Percentiles rank a stretch among this genome's conserved stretches.
Conservation (phyloP, 2,329 filamentous ascomycete species). For the Ophiostoma montium region DNA sequence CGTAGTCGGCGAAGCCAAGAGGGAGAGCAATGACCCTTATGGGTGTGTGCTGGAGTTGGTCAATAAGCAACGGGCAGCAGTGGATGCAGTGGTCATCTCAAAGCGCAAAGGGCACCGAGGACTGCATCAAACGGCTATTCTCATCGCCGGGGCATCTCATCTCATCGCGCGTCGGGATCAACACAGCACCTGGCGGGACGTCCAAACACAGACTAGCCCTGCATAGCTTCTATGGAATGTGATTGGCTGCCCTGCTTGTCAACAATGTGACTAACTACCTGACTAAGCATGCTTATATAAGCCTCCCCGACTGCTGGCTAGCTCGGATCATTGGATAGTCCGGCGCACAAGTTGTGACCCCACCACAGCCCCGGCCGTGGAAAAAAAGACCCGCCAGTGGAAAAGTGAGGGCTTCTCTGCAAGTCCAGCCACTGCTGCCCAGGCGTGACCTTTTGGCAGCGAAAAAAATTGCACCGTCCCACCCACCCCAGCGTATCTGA, state of each 20-base stretch:
- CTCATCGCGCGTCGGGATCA: no score
- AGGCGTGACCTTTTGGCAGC: constrained; percentile 1
- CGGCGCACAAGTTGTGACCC: constrained; percentile 12
- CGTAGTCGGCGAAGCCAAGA: background rate
- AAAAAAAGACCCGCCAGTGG: constrained; percentile 2
- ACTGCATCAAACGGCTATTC: no score
- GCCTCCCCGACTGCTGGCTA: no score
- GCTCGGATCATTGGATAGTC: constrained; percentile 7
- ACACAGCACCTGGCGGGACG: background rate
- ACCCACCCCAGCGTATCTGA: constrained; percentile 10
- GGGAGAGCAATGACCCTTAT: no score
- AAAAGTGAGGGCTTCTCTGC: constrained; percentile 5
- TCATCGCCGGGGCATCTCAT: no score
- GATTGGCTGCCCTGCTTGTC: background rate
- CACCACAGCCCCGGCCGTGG: background rate
- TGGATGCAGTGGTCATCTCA: no score
- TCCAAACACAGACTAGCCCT: background rate
- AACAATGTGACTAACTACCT: background rate
- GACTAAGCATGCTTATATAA: background rate
- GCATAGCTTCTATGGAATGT: background rate
- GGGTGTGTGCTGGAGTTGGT: no score
- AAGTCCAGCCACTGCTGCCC: background rate
- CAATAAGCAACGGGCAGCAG: no score
- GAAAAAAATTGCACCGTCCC: constrained; percentile 11
- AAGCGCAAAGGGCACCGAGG: no score